Evolutionary conservation across 352 stramenopile species (phyloP).

Genomic region (Pythium myriotylum): DNA sequence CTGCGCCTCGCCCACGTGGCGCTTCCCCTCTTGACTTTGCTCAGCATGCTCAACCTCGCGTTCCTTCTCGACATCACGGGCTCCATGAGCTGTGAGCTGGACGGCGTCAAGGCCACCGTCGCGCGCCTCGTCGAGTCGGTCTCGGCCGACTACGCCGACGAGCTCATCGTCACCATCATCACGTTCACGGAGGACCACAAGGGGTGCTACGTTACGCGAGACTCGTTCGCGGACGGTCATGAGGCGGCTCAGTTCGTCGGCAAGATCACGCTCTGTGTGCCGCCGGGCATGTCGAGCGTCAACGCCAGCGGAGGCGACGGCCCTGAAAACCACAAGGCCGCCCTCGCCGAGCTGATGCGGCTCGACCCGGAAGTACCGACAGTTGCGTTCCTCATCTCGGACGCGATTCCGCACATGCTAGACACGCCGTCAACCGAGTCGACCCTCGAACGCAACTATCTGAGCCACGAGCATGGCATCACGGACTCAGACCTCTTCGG

Average conservation of each 20-base stretch:
- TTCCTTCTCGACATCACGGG: conserved; percentile 80
- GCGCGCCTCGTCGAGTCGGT: conserved; percentile 50
- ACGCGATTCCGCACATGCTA: conserved; percentile 55
- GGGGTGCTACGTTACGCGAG: conserved; percentile 62
- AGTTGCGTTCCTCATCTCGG: conserved; percentile 71
- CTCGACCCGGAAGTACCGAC: conserved; percentile 57
- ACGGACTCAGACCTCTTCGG: conserved; percentile 58
- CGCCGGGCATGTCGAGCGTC: conserved; percentile 36
- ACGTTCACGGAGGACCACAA: conserved; percentile 60
- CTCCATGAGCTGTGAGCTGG: conserved; percentile 62
- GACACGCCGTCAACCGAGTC: conserved; percentile 39
- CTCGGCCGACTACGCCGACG: conserved; percentile 46
- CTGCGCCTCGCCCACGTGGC: not conserved
- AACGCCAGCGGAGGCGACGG: conserved; percentile 58
- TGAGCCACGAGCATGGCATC: conserved; percentile 50
- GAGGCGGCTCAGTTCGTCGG: conserved; percentile 46
- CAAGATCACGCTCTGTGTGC: conserved; percentile 44
- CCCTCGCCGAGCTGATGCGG: conserved; percentile 49
- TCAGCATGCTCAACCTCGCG: conserved; percentile 63
- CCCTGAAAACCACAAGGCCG: conserved; percentile 72
- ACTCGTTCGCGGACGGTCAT: conserved; percentile 61
- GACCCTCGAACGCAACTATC: conserved; percentile 41
- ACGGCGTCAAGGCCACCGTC: conserved; percentile 61
- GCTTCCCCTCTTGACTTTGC: not conserved
- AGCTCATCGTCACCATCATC: conserved; percentile 71